These are phyloP conservation scores for Nyssa sinensis DNA, from an alignment of 148 eudicot genomes.

Conservation along the genomic window DNA sequence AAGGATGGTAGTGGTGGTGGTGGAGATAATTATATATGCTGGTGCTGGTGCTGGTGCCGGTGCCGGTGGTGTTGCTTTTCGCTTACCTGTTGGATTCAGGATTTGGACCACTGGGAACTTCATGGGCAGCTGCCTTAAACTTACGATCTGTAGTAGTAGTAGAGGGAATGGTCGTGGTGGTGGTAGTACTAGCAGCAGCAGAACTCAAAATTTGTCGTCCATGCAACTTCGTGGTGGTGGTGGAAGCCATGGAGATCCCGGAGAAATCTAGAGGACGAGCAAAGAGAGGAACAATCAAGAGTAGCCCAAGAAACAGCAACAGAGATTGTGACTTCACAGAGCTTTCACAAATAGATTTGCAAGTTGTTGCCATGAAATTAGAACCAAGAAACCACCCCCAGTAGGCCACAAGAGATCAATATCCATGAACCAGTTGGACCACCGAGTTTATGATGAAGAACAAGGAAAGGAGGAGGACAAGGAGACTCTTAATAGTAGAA, in stretches of 20 bases:
- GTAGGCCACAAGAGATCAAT: conserved; percentile 29
- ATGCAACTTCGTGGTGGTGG: background rate
- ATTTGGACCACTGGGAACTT: conserved; percentile 49
- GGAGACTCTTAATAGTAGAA: too few species aligned
- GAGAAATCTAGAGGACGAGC: conserved; percentile 12
- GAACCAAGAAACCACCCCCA: conserved; percentile 34
- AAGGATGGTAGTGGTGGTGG: too few species aligned
- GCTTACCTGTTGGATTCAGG: conserved; percentile 30
- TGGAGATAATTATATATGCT: too few species aligned
- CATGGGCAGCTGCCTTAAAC: conserved; percentile 31
- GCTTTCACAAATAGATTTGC: background rate
- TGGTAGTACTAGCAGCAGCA: background rate
- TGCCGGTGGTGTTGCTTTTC: background rate
- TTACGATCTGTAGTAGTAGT: background rate
- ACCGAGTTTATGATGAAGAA: background rate
- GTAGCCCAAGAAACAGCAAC: conserved; percentile 18
- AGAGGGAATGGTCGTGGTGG: background rate
- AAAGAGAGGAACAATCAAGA: conserved; percentile 18
- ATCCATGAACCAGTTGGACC: conserved; percentile 39
- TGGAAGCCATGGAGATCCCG: background rate
- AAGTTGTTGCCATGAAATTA: conserved; percentile 28
- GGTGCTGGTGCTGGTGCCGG: too few species aligned
- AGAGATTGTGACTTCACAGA: background rate
- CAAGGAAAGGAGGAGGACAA: background rate
- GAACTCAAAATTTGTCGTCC: background rate